Evolutionary conservation across 345 rosid species (phyloP).

Genomic region (Hirschfeldia incana): DNA sequence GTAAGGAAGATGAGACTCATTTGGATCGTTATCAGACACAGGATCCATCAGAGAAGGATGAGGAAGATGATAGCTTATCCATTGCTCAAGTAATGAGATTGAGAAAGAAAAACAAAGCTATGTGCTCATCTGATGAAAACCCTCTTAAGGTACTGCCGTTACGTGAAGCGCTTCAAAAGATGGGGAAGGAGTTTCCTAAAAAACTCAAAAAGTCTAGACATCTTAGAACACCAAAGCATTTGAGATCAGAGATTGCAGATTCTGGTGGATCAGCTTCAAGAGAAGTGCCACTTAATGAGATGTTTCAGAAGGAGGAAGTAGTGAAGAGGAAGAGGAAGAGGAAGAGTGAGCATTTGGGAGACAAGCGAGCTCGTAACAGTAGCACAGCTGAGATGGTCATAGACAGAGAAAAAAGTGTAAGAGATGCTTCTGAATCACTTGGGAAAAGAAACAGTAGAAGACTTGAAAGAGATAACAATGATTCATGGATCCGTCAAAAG

Average conservation of each 20-base stretch:
- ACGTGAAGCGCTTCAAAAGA: background rate
- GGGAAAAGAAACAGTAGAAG: background rate
- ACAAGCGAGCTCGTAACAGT: constrained; percentile 10
- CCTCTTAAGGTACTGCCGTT: background rate
- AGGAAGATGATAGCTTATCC: background rate
- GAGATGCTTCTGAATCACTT: background rate
- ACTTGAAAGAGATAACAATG: background rate
- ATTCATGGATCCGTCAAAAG: background rate
- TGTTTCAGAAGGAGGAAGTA: background rate
- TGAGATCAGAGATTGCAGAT: background rate
- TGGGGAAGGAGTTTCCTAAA: background rate
- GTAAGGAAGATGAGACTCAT: background rate
- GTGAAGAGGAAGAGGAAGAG: background rate
- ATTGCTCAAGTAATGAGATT: background rate
- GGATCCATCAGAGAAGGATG: background rate
- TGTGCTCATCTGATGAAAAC: background rate
- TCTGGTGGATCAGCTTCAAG: constrained; percentile 16
- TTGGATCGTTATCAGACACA: background rate
- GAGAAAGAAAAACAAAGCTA: background rate
- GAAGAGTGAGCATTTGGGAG: background rate
- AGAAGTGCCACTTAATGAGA: background rate
- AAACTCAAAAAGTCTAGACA: background rate
- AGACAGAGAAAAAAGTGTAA: background rate
- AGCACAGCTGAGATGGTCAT: background rate
- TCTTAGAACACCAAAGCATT: background rate